These are phyloP conservation scores for Actinomortierella ambigua DNA, from an alignment of 371 early-diverging fungal genomes.

Conservation along the genomic window DNA sequence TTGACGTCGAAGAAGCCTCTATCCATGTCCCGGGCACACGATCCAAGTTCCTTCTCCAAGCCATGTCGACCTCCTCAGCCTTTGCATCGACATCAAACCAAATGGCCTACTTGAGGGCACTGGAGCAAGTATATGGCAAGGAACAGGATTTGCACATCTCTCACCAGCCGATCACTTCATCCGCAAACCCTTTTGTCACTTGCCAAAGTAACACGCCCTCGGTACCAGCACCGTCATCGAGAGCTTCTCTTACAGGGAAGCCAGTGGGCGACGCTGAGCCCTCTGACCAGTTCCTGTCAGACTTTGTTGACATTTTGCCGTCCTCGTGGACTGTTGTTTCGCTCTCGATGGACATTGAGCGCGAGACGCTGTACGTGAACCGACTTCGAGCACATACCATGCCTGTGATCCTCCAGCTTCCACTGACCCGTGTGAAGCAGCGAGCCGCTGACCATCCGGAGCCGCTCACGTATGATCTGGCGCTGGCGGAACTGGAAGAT, in stretches of 20 bases:
- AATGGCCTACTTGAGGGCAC: too few species aligned
- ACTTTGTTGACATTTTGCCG: slow-evolving; percentile 65
- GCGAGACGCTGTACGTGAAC: slow-evolving; percentile 68
- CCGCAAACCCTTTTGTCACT: too few species aligned
- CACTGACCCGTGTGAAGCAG: slow-evolving; percentile 62
- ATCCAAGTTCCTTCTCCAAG: too few species aligned
- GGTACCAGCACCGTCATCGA: slow-evolving; percentile 1
- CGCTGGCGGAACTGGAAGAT: slow-evolving; percentile 50
- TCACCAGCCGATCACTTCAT: too few species aligned
- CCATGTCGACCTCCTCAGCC: too few species aligned
- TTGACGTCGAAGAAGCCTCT: too few species aligned
- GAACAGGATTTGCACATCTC: too few species aligned
- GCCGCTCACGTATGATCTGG: slow-evolving; percentile 45
- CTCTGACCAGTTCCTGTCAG: slow-evolving; percentile 47
- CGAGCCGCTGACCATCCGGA: slow-evolving; percentile 47
- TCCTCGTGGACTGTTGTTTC: slow-evolving; percentile 73
- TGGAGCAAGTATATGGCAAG: too few species aligned
- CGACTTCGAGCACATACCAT: slow-evolving; percentile 54
- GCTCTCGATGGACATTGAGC: slow-evolving; percentile 67
- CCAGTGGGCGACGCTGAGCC: not conserved
- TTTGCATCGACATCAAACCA: too few species aligned
- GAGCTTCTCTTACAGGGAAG: too few species aligned
- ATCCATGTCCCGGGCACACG: too few species aligned
- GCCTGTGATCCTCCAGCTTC: slow-evolving; percentile 75
- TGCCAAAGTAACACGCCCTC: too few species aligned